phyloP scores from a whole-genome alignment of 352 stramenopile genomes.

The Globisporangium abappressorium region DNA sequence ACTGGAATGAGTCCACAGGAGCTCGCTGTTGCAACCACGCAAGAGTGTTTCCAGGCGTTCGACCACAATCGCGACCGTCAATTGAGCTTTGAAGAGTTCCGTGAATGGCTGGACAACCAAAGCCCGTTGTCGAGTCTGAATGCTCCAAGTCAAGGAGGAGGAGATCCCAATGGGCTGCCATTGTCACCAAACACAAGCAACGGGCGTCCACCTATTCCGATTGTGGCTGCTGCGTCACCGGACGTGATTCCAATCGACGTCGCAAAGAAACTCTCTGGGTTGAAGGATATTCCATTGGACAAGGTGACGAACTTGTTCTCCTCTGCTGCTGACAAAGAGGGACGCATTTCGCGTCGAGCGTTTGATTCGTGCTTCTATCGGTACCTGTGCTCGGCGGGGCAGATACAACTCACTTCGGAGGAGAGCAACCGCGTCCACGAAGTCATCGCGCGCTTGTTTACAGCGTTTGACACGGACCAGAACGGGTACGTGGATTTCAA shows the following conservation, averaged over 20 bases:
- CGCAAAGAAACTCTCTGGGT: slow-evolving; percentile 66
- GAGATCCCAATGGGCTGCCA: not conserved
- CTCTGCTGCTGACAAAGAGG: slow-evolving; percentile 38
- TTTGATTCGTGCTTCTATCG: slow-evolving; percentile 82
- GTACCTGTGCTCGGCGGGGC: slow-evolving; percentile 45
- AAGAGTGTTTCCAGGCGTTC: slow-evolving; percentile 71
- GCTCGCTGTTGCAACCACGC: slow-evolving; percentile 72
- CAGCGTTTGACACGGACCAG: slow-evolving; percentile 69
- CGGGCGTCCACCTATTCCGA: not conserved
- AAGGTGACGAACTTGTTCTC: slow-evolving; percentile 60
- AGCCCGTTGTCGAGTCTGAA: slow-evolving; percentile 22
- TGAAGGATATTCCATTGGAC: slow-evolving; percentile 60
- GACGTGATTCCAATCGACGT: slow-evolving; percentile 59
- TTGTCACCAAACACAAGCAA: not conserved
- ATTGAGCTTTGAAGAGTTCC: slow-evolving; percentile 81
- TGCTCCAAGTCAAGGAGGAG: not conserved
- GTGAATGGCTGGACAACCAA: slow-evolving; percentile 68
- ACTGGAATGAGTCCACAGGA: slow-evolving; percentile 56
- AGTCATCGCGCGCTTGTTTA: slow-evolving; percentile 75
- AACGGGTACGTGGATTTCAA: slow-evolving; percentile 75
- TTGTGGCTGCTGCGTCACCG: slow-evolving; percentile 11
- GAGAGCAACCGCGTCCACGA: slow-evolving; percentile 63
- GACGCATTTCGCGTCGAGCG: slow-evolving; percentile 56
- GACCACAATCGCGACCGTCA: slow-evolving; percentile 77
- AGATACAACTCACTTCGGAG: slow-evolving; percentile 29